Conservation (phyloP, 805 yeast genomes). For the Monosporozyma solicola region DNA sequence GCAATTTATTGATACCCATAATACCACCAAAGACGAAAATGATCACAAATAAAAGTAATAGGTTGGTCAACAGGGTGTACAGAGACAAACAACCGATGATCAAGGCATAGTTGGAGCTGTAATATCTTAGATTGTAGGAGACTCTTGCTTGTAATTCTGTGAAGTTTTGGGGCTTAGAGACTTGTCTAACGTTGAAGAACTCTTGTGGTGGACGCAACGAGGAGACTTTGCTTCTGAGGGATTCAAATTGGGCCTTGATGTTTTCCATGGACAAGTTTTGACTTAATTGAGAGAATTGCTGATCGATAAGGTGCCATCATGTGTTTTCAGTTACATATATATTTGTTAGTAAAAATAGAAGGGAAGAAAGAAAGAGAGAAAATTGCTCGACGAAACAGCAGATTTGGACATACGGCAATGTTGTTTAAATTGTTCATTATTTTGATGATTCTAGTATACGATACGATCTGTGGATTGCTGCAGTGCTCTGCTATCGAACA, state of each 20-base stretch:
- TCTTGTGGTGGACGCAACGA: conserved; percentile 85
- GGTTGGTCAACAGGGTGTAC: conserved; percentile 82
- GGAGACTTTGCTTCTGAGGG: conserved; percentile 56
- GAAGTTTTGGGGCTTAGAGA: conserved; percentile 85
- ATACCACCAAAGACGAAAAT: conserved; percentile 65
- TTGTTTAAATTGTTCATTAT: conserved; percentile 4
- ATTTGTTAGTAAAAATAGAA: neutral
- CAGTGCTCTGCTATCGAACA: too few relatives aligned
- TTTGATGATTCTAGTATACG: too few relatives aligned
- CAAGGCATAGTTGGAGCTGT: conserved; percentile 74
- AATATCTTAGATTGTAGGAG: conserved; percentile 76
- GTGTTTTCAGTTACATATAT: neutral
- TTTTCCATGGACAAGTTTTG: conserved; percentile 26
- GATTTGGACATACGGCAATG: conserved; percentile 6
- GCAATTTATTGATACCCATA: conserved; percentile 65
- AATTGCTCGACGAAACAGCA: neutral
- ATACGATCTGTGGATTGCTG: too few relatives aligned
- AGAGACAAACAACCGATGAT: conserved; percentile 64
- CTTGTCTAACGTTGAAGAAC: conserved; percentile 81
- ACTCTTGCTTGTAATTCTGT: conserved; percentile 86
- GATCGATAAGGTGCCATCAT: neutral
- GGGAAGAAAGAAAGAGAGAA: neutral
- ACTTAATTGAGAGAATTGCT: conserved; percentile 27
- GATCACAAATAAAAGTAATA: conserved; percentile 75
- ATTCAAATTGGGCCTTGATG: conserved; percentile 37